Evolutionary conservation across 2,329 filamentous ascomycete species (phyloP), one percentile per base, ranked within the genome.

Genomic region (Xylaria sp.): DNA sequence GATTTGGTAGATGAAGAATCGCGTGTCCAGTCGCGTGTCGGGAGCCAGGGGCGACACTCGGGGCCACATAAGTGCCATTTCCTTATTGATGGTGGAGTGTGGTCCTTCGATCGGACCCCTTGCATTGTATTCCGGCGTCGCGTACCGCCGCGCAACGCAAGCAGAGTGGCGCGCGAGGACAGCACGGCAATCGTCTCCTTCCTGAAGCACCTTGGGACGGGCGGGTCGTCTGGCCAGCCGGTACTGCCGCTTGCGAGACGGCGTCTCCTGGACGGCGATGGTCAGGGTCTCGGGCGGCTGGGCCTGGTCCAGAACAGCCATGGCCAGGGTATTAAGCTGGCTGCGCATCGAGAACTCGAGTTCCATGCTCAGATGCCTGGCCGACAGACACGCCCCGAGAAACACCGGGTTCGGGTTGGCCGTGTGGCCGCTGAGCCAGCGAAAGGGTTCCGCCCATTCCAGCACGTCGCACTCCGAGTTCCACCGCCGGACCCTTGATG

Each of bases 321-420:
- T 11, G 11, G 57, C 55, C n/a, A 64, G 38, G 11, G 47, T 50
- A 16, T 57, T 53, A 1, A 64, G 52, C 19, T 59, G 52, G 9
- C 26, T 29, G 34, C 43, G 40, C 52, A 62, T 50, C 9, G 47
- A 50, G 1, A 37, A n/a, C 2, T 58, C 45, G 50, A 56, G 57
- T 22, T 59, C 50, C 4, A 64, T 18, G 44, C 50, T 56, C 22
- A 63, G 53, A 40, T 57, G 52, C 39, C 55, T 52, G 8, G 60
- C 61, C 5, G 61, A 61, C 19, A 64, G 47, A 16, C 55, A 59
- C 5, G 62, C 54, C 3, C 55, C 61, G 17, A 63, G 45, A 40
- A 63, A 63, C 38, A 64, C 40, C 2, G 57, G 61, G 34, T 50
- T 44, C 1, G 50, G 47, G n/a, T 39, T 39, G 1, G 44, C 13